phyloP scores from a whole-genome alignment of 805 yeast species.

The Nakazawaea peltata region DNA sequence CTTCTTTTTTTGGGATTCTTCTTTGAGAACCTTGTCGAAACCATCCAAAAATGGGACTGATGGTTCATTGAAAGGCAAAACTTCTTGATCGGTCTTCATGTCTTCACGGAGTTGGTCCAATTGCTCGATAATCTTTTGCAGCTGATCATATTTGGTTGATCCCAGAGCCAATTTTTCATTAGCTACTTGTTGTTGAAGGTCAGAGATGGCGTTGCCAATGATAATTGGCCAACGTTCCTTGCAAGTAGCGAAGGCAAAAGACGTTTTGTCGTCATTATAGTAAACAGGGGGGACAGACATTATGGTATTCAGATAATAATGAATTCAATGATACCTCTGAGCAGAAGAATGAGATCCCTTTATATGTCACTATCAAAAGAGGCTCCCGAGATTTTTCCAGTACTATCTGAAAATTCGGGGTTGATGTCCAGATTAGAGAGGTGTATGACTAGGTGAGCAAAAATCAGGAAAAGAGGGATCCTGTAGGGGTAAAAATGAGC shows the following conservation, averaged over 20 bases:
- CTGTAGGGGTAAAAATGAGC: too few relatives aligned
- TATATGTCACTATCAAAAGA: too few relatives aligned
- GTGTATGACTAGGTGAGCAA: too few relatives aligned
- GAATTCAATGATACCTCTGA: not conserved
- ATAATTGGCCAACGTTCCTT: constrained; percentile 84
- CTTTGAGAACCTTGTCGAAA: constrained; percentile 49
- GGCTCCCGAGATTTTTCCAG: too few relatives aligned
- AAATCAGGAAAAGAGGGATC: too few relatives aligned
- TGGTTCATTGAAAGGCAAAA: constrained; percentile 34
- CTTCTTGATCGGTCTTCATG: constrained; percentile 30
- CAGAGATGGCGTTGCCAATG: constrained; percentile 58
- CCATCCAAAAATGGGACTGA: constrained; percentile 37
- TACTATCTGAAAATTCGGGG: too few relatives aligned
- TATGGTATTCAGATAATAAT: not conserved
- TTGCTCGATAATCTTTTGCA: constrained; percentile 31
- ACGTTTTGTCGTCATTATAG: constrained; percentile 57
- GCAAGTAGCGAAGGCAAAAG: constrained; percentile 81
- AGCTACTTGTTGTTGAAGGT: constrained; percentile 28
- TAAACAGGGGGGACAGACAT: constrained; percentile 35
- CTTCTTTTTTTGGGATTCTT: constrained; percentile 8
- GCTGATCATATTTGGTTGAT: constrained; percentile 32
- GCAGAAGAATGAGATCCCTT: too few relatives aligned
- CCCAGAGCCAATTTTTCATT: constrained; percentile 13
- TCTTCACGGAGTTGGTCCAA: constrained; percentile 37
- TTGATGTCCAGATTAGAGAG: too few relatives aligned